Conservation (phyloP, 2,329 filamentous ascomycete species). For the Gliomastix tumulicola region DNA sequence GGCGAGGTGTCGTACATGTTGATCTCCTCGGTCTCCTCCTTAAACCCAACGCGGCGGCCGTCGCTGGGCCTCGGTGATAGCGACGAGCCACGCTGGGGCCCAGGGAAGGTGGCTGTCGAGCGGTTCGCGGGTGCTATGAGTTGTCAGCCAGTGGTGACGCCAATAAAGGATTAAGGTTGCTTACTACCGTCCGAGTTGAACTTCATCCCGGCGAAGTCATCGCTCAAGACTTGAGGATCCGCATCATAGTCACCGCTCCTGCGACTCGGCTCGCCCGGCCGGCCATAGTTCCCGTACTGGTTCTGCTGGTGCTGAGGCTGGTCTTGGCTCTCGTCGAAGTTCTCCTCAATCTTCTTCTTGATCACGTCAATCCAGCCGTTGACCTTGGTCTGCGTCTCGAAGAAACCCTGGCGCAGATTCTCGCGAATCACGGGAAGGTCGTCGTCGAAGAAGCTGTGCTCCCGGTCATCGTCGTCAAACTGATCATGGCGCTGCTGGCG, state of each 20-base stretch:
- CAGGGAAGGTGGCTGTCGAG: constrained; percentile 66
- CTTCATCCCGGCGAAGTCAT: constrained; percentile 75
- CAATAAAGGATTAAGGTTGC: constrained; percentile 21
- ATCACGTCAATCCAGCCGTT: constrained; percentile 88
- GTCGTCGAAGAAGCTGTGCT: constrained; percentile 92
- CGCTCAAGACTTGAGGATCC: constrained; percentile 81
- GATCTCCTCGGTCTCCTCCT: constrained; percentile 64
- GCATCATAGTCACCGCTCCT: constrained; percentile 88
- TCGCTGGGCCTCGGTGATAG: constrained; percentile 41
- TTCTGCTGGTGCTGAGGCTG: constrained; percentile 10
- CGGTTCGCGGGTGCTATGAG: constrained; percentile 36
- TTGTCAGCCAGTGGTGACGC: too few species aligned
- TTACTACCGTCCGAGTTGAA: constrained; percentile 56
- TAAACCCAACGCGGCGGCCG: constrained; percentile 49
- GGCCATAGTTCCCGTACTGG: constrained; percentile 21
- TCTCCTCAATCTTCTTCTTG: constrained; percentile 90
- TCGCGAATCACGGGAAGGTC: constrained; percentile 90
- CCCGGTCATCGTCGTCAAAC: constrained; percentile 51
- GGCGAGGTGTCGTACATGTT: constrained; percentile 63
- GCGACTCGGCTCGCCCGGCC: constrained; percentile 55
- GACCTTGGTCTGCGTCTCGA: constrained; percentile 88
- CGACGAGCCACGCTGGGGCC: constrained; percentile 61
- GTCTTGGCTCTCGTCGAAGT: constrained; percentile 65
- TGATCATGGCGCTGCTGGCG: constrained; percentile 30
- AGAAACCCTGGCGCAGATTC: constrained; percentile 88